Evolutionary conservation across 1,139 yeast species (phyloP).

Genomic region (Debaryomyces subglobosus): DNA sequence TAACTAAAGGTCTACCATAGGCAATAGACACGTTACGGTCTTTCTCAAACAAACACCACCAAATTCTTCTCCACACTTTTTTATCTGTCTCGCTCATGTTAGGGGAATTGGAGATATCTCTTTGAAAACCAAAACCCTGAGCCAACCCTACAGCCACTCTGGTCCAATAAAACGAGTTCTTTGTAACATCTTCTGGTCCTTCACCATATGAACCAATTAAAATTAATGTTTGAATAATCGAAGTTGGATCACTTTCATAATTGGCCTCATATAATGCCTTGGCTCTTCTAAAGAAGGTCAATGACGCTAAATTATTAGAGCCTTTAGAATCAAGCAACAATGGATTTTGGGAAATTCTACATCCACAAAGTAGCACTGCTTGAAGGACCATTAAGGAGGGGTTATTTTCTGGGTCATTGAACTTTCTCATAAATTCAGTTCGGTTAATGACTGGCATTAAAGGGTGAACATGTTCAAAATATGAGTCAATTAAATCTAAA

Average conservation of each 20-base stretch:
- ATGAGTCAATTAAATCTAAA: conserved; percentile 62
- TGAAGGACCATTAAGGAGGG: conserved; percentile 73
- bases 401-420: conserved; percentile 60
- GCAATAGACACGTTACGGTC: conserved; percentile 77
- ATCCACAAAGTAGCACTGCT: conserved; percentile 70
- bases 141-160: conserved; percentile 74
- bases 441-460: conserved; percentile 72
- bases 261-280: conserved; percentile 75
- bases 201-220: conserved; percentile 76
- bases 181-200: conserved; percentile 76
- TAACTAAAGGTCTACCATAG: conserved; percentile 72
- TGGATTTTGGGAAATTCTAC: conserved; percentile 62
- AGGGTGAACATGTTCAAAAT: conserved; percentile 71
- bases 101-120: conserved; percentile 47
- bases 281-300: conserved; percentile 75
- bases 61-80: conserved; percentile 66
- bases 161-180: conserved; percentile 78
- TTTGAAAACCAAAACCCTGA: conserved; percentile 78
- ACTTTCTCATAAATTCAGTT: conserved; percentile 59
- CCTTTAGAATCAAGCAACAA: conserved; percentile 59
- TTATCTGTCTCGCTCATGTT: conserved; percentile 44
- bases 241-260: conserved; percentile 71
- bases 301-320: conserved; percentile 58
- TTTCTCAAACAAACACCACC: conserved; percentile 81
- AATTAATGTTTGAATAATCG: conserved; percentile 64